Base-by-base conservation (phyloP, 1,284 basidiomycete species). In the Apiotrichum brassicae region DNA sequence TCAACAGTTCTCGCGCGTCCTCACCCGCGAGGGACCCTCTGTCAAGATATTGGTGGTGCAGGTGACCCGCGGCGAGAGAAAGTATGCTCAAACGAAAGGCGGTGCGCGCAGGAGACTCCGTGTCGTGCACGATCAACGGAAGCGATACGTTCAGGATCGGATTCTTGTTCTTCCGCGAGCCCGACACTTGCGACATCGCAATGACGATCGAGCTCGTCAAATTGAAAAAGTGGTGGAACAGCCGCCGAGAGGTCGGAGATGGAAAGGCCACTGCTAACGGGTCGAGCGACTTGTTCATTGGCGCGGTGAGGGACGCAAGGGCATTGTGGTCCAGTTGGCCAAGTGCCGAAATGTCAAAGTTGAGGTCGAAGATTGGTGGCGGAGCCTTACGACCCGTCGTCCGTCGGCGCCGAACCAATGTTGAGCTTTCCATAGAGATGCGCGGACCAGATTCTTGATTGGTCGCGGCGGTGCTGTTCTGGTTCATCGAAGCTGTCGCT, bases 201-300 rank as follows among this genome's bases (percentile, higher is more conserved):
- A 57, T 36, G 20, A 57, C 40, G 19, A 54, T 52, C 16, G 43
- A 26, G 23, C 41, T 48, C 7, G 58, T 57, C 9, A 38, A 36
- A 24, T 36, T 47, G 40, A 45, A 43, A 26, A 52, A 51, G 26
- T 59, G 58, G 26, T 54, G 58, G 38, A 59, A 59, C 3, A 59
- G 52, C 13, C 43, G 46, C 4, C 51, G 45, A n/a, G 49, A 51
- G 14, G 49, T 39, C 7, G 52, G 37, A 2, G 55, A 54, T 6
- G 58, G 58, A 36, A 59, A 59, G 26, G 53, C 47, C 20, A 26
- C 20, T 14, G 42, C 39, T 26, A 54, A 22, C 0, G 53, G 48
- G 16, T 59, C 53, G 4, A 32, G 18, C 28, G 51, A 22, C 18
- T 13, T 3, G 13, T 11, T 13, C 7, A 45, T 23, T 30, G 43